Evolutionary conservation across 2,329 filamentous ascomycete genomes (phyloP).

Genomic region (Boeremia exigua): DNA sequence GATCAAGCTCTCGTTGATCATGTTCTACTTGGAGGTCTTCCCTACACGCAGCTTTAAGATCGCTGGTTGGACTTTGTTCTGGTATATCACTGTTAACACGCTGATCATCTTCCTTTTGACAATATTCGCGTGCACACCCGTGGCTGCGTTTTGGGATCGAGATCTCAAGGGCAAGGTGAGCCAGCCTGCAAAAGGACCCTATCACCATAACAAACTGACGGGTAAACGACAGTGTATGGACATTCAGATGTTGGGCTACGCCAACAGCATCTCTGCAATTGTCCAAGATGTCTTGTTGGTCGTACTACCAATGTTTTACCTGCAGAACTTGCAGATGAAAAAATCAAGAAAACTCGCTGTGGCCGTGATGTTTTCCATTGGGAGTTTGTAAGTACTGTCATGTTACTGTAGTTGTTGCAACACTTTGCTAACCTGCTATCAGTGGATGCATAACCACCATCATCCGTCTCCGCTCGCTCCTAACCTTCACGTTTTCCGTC

Average conservation of each 20-base stretch:
- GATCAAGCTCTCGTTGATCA: constrained; percentile 32
- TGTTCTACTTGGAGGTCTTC: constrained; percentile 40
- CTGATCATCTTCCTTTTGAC: constrained; percentile 26
- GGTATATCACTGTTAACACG: constrained; percentile 24
- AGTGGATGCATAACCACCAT: constrained; percentile 35
- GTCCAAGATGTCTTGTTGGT: constrained; percentile 25
- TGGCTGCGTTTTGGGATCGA: constrained; percentile 34
- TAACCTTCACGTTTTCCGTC: constrained; percentile 21
- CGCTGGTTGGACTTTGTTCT: constrained; percentile 20
- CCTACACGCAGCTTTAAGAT: constrained; percentile 20
- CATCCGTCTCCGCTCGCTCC: constrained; percentile 25
- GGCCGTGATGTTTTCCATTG: not conserved
- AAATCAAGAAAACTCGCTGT: not conserved
- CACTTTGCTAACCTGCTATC: not conserved
- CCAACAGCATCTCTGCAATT: constrained; percentile 21
- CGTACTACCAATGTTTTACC: constrained; percentile 16
- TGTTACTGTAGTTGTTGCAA: not conserved
- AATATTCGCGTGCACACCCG: constrained; percentile 31
- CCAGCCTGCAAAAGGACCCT: not conserved
- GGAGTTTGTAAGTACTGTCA: not conserved
- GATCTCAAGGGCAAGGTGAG: constrained; percentile 23
- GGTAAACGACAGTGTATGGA: constrained; percentile 11
- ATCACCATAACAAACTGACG: not conserved
- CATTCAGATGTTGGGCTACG: constrained; percentile 22
- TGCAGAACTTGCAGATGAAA: not conserved